Conservation (phyloP, 805 yeast species). For the Debaryomyces hansenii region DNA sequence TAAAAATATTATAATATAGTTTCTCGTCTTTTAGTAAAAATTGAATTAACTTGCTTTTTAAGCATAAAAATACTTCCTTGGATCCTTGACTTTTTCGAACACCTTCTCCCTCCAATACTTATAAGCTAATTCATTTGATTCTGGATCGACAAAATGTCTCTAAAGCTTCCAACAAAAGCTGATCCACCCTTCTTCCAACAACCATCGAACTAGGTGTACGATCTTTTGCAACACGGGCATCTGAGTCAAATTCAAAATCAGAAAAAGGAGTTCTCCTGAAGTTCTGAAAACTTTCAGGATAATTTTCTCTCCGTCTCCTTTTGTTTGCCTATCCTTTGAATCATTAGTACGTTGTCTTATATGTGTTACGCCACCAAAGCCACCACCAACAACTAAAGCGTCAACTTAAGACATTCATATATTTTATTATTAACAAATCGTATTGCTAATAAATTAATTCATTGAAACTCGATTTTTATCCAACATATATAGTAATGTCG, state of each 20-base stretch:
- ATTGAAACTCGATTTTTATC: too few relatives aligned
- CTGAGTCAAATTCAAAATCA: background rate
- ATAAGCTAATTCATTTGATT: constrained; percentile 16
- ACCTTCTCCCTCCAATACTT: constrained; percentile 18
- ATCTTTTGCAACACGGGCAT: constrained; percentile 5
- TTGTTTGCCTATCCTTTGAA: constrained; percentile 1
- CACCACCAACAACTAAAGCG: constrained; percentile 12
- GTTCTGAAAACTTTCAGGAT: constrained; percentile 6
- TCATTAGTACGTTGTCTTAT: constrained; percentile 2
- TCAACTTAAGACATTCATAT: too few relatives aligned
- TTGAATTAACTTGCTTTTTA: constrained; percentile 14
- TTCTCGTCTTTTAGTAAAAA: constrained; percentile 19
- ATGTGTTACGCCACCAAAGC: constrained; percentile 14
- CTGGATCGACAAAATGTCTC: constrained; percentile 13
- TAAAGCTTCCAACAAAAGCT: constrained; percentile 19
- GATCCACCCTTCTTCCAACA: constrained; percentile 23
- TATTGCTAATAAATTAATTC: too few relatives aligned
- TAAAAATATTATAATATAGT: constrained; percentile 14
- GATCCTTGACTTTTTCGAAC: constrained; percentile 16
- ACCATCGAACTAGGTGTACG: constrained; percentile 14
- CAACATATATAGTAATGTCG: too few relatives aligned
- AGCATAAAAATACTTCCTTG: too few relatives aligned
- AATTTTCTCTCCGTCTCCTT: too few relatives aligned
- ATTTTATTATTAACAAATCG: too few relatives aligned
- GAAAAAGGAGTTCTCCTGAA: constrained; percentile 7